Percentiles rank a stretch among this genome's conserved stretches.
phyloP scores from a whole-genome alignment of 2,329 filamentous ascomycete species.

The Moelleriella libera region DNA sequence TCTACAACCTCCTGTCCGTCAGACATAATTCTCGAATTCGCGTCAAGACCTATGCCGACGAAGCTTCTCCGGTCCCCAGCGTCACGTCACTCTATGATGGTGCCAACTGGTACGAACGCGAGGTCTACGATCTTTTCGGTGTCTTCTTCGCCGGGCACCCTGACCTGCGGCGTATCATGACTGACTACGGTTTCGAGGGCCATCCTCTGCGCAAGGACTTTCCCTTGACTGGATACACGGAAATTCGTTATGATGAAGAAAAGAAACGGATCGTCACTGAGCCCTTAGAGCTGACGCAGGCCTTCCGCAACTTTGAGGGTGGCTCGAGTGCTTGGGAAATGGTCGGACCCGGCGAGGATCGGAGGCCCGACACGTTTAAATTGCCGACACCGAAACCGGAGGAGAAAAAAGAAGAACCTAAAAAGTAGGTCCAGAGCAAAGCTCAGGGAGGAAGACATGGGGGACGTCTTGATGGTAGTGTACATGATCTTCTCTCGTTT shows the following conservation, averaged over 20 bases:
- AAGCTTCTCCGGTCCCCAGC: conserved; percentile 84
- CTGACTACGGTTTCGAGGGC: conserved; percentile 96
- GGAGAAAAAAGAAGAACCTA: conserved; percentile 76
- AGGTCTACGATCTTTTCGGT: conserved; percentile 94
- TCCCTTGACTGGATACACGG: conserved; percentile 93
- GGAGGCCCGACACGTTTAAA: conserved; percentile 80
- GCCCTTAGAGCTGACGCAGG: conserved; percentile 92
- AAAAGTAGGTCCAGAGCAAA: conserved; percentile 57
- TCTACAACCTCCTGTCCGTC: conserved; percentile 93
- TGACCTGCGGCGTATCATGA: conserved; percentile 95
- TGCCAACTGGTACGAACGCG: conserved; percentile 97
- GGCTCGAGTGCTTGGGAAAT: conserved; percentile 60
- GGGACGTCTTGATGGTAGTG: conserved; percentile 2
- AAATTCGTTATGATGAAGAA: conserved; percentile 96
- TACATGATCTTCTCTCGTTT: conserved; percentile 1
- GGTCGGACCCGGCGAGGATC: conserved; percentile 54
- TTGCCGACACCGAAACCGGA: conserved; percentile 92
- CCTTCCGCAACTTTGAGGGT: conserved; percentile 96
- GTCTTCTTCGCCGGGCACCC: conserved; percentile 95
- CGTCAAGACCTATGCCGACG: conserved; percentile 97
- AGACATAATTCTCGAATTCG: conserved; percentile 93
- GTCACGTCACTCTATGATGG: conserved; percentile 79
- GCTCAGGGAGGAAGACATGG: neutral
- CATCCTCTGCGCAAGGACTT: conserved; percentile 97
- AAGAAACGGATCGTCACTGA: conserved; percentile 99